phyloP scores from a whole-genome alignment of 208 protist genomes.

The Vickermania ingenoplastis region DNA sequence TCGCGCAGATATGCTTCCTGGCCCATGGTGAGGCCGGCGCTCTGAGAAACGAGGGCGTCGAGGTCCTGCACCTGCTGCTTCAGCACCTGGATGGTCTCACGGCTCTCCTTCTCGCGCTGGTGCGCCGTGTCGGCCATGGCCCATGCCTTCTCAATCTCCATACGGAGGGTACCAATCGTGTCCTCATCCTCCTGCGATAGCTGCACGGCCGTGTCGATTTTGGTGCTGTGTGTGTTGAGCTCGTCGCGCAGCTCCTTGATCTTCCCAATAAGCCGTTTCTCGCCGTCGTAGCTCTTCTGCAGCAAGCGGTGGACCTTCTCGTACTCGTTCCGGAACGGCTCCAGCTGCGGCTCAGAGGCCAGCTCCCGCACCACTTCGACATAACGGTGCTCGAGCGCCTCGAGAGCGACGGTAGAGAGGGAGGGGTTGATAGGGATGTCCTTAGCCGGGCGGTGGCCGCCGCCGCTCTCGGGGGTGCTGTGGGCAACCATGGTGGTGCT shows the following conservation, averaged over 20 bases:
- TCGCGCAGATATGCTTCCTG: constrained; percentile 94
- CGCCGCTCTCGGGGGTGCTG: no score
- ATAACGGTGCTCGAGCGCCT: constrained; percentile 92
- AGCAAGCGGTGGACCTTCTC: constrained; percentile 96
- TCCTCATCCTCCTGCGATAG: constrained; percentile 95
- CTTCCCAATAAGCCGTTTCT: constrained; percentile 94
- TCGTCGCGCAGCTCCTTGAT: constrained; percentile 91
- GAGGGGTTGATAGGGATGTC: constrained; percentile 2
- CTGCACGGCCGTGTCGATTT: constrained; percentile 95
- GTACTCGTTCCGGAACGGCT: constrained; percentile 95
- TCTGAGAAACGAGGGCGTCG: constrained; percentile 90
- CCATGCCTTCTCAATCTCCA: constrained; percentile 96
- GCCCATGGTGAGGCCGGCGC: constrained; percentile 84
- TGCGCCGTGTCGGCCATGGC: constrained; percentile 95
- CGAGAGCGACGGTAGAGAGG: constrained; percentile 62
- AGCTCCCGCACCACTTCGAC: constrained; percentile 90
- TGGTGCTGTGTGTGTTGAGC: constrained; percentile 91
- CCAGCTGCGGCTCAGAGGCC: constrained; percentile 89
- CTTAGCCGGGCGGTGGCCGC: neutral
- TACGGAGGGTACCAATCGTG: constrained; percentile 88
- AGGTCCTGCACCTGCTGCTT: constrained; percentile 93
- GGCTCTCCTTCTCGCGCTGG: constrained; percentile 93
- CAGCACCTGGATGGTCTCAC: constrained; percentile 90
- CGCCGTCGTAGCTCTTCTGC: constrained; percentile 95
- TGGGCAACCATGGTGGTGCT: no score